Base-by-base conservation (phyloP, 2,329 filamentous ascomycete genomes). In the Dactylonectria macrodidyma region DNA sequence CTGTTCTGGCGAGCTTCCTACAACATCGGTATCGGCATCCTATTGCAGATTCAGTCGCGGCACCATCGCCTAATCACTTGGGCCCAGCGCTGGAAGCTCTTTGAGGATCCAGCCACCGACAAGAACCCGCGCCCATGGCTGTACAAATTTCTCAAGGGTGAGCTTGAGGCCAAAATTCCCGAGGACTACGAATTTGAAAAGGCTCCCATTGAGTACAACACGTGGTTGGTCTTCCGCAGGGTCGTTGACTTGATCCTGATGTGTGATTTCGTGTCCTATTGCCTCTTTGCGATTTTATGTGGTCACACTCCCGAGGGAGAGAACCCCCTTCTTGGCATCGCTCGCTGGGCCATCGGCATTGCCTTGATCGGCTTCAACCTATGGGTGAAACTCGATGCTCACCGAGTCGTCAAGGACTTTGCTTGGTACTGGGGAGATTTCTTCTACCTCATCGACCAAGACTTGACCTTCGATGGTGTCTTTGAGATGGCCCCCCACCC, bases 361-460 rank as follows among this genome's bases (percentile, higher is more conserved):
- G 82, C 88, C 47, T 87, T 98, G 30, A 92, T 99, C 70, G 87
- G 93, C 65, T 98, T 99, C 88, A 99, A 98, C 81, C 87, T 98
- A 24, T 98, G 96, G 95, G 96, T 99, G 71, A 99, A 99, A 84
- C 87, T 99, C 69, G 96, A 99, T 82, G 96, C 96, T 22, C 96
- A 99, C 81, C 90, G 96, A 68, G 96, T 99, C 57, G 96, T 99
- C 78, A 98, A 98, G 82, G 96, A 99, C 82, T 99, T 95, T 84
- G 96, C 96, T 33, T 99, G 96, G 96, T 99, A 98, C 83, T 99
- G 96, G 96, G 96, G 96, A 69, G 96, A 99, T 82, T 98, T 98
- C 84, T 99, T 98, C 87, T 99, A 95, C 83, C 91, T 99, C 78
- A 94, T 99, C 80, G 96, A 99, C 82, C 95, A 98, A 83, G 94